Base-by-base conservation (phyloP, 257 asterid species). In the Linderniella brevidens region DNA sequence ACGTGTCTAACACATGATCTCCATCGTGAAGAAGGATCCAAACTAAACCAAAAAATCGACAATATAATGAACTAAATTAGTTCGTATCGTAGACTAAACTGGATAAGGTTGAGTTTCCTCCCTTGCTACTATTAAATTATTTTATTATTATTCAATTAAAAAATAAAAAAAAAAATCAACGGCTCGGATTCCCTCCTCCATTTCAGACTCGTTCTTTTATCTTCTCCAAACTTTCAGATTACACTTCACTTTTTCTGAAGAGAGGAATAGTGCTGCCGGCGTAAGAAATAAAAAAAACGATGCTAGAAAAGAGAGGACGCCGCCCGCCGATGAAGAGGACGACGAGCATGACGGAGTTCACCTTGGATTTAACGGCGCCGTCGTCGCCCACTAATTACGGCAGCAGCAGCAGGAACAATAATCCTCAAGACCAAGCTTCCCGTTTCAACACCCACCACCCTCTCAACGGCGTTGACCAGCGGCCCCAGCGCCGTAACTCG, bases 271-370 rank as follows among this genome's bases (percentile, higher is more conserved):
- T 25, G 32, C 3, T 6, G 32, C 6, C 32, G 16, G 16, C 11
- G n/a, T 11, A 40, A 40, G 45, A 40, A 11, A 29, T 32, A 42
- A 13, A 84, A 29, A 38, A 42, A 13, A 84, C 67, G 82, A 47
- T 68, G 74, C 41, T 69, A 13, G 95, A 82, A 53, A 81, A 81
- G 73, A 76, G 92, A 48, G 58, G 58, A 25, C 32, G 32, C 3
- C 72, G 83, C 37, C 86, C 86, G 25, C 83, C 88, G 11, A 74
- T 71, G 49, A 78, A 78, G 73, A 81, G 93, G 52, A 85, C 85
- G 4, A 63, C 83, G 3, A 81, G 92, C 66, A 68, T 76, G 88
- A 85, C 70, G 25, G 79, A 70, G 68, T 78, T 85, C 65, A 61
- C 61, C 16, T 20, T 78, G 32, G 92, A 73, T 61, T 56, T 64